A percentile compares a stretch with the other conserved stretches of the same genome.
Evolutionary conservation across 371 early-diverging fungal genomes (phyloP).

Genomic region (Rhizopus arrhizus): DNA sequence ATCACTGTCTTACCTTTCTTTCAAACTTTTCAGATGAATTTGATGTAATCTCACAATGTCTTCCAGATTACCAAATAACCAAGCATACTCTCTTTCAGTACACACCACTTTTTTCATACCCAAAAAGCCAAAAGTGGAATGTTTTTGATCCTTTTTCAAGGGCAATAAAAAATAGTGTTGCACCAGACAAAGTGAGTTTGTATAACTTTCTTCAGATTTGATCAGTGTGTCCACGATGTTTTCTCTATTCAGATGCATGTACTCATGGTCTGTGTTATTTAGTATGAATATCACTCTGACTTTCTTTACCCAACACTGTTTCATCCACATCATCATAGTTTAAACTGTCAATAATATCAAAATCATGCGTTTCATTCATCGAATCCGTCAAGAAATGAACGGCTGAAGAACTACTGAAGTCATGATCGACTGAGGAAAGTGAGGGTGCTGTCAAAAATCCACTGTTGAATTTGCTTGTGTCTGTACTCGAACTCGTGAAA

Average conservation of each 20-base stretch:
- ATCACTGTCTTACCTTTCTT: conserved; percentile 35
- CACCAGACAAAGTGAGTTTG: conserved; percentile 38
- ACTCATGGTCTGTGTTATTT: conserved; percentile 38
- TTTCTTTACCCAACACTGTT: conserved; percentile 4
- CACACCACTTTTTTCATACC: conserved; percentile 42
- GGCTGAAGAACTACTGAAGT: conserved; percentile 1
- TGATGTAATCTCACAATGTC: conserved; percentile 37
- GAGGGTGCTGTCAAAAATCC: conserved; percentile 4
- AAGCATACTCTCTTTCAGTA: conserved; percentile 42
- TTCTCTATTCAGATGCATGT: conserved; percentile 40
- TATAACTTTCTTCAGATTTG: conserved; percentile 40
- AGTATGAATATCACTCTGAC: no score
- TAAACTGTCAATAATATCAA: conserved; percentile 8
- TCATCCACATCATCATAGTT: conserved; percentile 12
- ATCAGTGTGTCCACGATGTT: conserved; percentile 33
- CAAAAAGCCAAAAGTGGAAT: conserved; percentile 35
- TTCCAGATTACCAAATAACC: conserved; percentile 51
- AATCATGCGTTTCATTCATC: not conserved
- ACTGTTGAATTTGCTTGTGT: not conserved
- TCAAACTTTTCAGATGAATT: conserved; percentile 29
- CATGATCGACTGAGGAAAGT: conserved; percentile 7
- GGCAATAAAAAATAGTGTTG: conserved; percentile 35
- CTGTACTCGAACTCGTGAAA: conserved; percentile 3
- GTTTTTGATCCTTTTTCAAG: conserved; percentile 31
- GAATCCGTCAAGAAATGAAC: not conserved